Evolutionary conservation across 1,139 yeast species (phyloP).

Genomic region (Arxiozyma bovina): DNA sequence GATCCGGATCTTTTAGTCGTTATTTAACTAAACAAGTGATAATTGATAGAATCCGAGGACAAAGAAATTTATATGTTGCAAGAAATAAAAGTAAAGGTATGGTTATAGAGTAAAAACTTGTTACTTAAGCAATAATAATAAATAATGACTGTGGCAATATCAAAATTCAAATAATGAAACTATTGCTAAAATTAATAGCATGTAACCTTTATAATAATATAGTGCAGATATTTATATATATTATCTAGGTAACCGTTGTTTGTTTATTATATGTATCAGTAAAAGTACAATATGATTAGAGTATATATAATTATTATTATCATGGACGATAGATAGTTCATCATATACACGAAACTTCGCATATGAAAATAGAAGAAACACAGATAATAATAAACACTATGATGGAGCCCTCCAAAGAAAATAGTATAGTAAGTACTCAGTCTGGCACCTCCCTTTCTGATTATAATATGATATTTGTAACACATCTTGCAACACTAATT

Average conservation of each 20-base stretch:
- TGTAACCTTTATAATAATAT: neutral
- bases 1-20: conserved; percentile 21
- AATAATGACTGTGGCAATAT: too few species aligned
- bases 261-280: neutral
- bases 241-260: too few species aligned
- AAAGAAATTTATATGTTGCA: conserved; percentile 27
- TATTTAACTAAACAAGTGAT: conserved; percentile 30
- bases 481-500: neutral
- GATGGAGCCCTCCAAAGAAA: neutral
- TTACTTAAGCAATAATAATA: too few species aligned
- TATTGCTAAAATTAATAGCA: neutral
- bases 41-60: conserved; percentile 26
- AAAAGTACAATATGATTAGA: too few species aligned
- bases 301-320: too few species aligned
- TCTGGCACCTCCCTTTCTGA: neutral
- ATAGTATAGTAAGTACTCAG: neutral
- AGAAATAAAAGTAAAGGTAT: conserved; percentile 33
- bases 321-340: neutral
- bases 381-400: neutral
- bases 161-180: neutral
- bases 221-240: neutral
- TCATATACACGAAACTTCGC: neutral
- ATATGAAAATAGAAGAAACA: neutral
- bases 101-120: neutral
- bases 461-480: conserved; percentile 1